These are phyloP conservation scores for Populus hybrid DNA, from an alignment of 441 rosid species.

Conservation along the genomic window DNA sequence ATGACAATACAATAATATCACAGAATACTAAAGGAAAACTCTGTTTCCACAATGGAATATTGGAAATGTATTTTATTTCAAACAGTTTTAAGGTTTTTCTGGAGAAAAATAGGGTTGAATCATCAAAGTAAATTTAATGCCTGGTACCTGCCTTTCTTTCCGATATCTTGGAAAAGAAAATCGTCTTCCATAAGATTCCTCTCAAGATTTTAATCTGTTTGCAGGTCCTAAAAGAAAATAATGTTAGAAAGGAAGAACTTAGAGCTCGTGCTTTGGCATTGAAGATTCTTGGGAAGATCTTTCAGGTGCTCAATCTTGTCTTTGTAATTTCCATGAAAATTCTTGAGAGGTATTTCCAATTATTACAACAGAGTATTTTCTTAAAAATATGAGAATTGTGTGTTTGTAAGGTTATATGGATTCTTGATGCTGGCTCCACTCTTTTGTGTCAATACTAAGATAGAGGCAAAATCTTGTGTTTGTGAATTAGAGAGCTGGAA, in stretches of 20 bases:
- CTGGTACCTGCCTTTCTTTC: not conserved
- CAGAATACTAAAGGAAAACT: too few relatives aligned
- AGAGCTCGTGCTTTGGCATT: constrained; percentile 69
- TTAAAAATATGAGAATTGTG: too few relatives aligned
- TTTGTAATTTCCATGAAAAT: too few relatives aligned
- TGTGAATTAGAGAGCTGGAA: too few relatives aligned
- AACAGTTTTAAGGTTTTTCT: not conserved
- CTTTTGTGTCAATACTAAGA: too few relatives aligned
- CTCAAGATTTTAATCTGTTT: not conserved
- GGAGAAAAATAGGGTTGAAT: not conserved
- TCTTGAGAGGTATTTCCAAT: too few relatives aligned
- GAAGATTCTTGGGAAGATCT: constrained; percentile 70
- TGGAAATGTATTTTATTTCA: not conserved
- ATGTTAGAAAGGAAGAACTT: constrained; percentile 65
- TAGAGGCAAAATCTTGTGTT: too few relatives aligned
- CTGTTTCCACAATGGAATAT: not conserved
- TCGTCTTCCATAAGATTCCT: not conserved
- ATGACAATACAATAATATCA: too few relatives aligned
- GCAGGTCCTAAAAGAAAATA: constrained; percentile 65
- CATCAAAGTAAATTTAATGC: not conserved
- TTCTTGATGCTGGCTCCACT: too few relatives aligned
- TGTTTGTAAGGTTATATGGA: too few relatives aligned
- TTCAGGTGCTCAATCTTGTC: constrained; percentile 49
- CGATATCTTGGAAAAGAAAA: not conserved
- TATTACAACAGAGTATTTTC: too few relatives aligned